phyloP scores from a whole-genome alignment of 495 filamentous ascomycete genomes.

The Extremus antarcticus region DNA sequence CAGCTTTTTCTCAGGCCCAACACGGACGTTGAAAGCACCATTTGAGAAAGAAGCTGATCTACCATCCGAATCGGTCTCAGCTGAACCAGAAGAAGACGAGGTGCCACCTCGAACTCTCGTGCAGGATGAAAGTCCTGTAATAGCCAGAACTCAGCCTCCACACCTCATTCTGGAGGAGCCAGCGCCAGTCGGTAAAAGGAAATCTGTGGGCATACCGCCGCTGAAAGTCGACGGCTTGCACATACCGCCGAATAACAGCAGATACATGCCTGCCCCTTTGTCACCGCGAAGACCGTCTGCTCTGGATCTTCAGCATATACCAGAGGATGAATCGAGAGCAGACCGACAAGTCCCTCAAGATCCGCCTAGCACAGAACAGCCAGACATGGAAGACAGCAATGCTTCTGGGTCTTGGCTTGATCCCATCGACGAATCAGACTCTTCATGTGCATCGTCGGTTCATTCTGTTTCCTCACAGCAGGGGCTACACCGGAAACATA shows the following conservation, averaged over 20 bases:
- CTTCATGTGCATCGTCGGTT: slow-evolving; percentile 60
- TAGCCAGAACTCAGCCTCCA: too few relatives aligned
- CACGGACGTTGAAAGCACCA: too few relatives aligned
- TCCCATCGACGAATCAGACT: slow-evolving; percentile 92
- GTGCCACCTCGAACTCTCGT: background rate
- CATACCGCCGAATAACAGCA: background rate
- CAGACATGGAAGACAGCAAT: slow-evolving; percentile 42
- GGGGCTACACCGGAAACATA: slow-evolving; percentile 53
- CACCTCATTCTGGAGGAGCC: background rate
- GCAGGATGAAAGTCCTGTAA: background rate
- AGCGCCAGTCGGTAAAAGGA: background rate
- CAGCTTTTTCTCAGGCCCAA: slow-evolving; percentile 20
- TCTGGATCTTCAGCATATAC: slow-evolving; percentile 5
- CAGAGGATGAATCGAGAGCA: background rate
- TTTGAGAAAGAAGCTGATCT: too few relatives aligned
- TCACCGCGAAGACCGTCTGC: slow-evolving; percentile 34
- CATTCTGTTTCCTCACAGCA: slow-evolving; percentile 67
- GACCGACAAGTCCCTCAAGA: background rate
- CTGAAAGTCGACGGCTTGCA: background rate
- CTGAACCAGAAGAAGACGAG: too few relatives aligned
- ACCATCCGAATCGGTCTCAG: too few relatives aligned
- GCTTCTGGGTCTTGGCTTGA: slow-evolving; percentile 90
- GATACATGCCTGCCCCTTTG: slow-evolving; percentile 44
- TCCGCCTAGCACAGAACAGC: background rate
- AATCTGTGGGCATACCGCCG: background rate